These are phyloP conservation scores for Lathyrus oleraceus DNA, from an alignment of 306 rosid species.

Conservation along the genomic window DNA sequence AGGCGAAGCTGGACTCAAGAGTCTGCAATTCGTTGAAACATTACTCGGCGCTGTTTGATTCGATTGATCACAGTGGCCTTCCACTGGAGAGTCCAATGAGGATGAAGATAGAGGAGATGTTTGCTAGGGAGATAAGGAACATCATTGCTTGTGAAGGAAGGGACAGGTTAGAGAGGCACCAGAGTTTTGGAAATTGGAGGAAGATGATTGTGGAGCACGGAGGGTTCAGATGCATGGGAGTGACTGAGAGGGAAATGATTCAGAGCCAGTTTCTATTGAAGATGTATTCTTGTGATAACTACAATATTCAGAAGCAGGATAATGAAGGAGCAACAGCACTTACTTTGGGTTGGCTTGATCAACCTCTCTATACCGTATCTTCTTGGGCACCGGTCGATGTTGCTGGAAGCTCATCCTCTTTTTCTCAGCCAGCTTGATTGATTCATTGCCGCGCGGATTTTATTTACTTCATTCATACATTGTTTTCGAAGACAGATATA, in stretches of 20 bases:
- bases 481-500: slow-evolving; percentile 32
- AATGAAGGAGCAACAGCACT: slow-evolving; percentile 54
- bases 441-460: not conserved
- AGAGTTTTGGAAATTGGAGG: slow-evolving; percentile 76
- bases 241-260: slow-evolving; percentile 58
- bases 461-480: slow-evolving; percentile 35
- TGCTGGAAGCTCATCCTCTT: slow-evolving; percentile 68
- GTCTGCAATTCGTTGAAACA: slow-evolving; percentile 66
- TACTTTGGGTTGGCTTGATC: slow-evolving; percentile 72
- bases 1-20: slow-evolving; percentile 58
- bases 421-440: slow-evolving; percentile 56
- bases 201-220: slow-evolving; percentile 81
- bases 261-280: slow-evolving; percentile 75
- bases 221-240: slow-evolving; percentile 59
- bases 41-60: slow-evolving; percentile 82
- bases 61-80: slow-evolving; percentile 57
- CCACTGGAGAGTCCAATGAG: slow-evolving; percentile 62
- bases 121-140: slow-evolving; percentile 77
- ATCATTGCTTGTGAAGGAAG: slow-evolving; percentile 86
- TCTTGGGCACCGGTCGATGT: slow-evolving; percentile 77
- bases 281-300: slow-evolving; percentile 66
- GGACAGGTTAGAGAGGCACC: slow-evolving; percentile 86
- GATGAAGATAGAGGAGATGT: slow-evolving; percentile 76
- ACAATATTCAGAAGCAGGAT: slow-evolving; percentile 56
- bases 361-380: slow-evolving; percentile 76